Percentiles rank a stretch among this genome's conserved stretches.
These are phyloP conservation scores for Tetrapisispora taiwanensis DNA, from an alignment of 805 yeast species.

Conservation along the genomic window DNA sequence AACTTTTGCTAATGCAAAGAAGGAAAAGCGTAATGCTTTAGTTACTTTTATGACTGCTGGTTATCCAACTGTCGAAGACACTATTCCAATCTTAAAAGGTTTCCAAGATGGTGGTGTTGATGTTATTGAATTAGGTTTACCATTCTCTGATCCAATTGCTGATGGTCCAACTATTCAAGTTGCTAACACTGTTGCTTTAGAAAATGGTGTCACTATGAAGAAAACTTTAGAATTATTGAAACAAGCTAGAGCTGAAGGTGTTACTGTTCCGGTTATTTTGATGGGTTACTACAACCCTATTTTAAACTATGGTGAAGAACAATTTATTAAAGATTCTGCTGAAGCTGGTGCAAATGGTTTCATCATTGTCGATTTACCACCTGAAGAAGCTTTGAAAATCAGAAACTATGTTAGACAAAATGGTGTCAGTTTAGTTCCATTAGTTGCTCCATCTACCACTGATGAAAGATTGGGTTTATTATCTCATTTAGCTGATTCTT, in stretches of 20 bases:
- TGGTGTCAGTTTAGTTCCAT: constrained; percentile 79
- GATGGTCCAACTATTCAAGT: constrained; percentile 96
- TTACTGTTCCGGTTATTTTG: constrained; percentile 76
- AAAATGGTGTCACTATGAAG: constrained; percentile 68
- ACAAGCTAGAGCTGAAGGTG: constrained; percentile 72
- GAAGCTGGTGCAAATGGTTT: constrained; percentile 92
- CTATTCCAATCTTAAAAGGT: constrained; percentile 75
- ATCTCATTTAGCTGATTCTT: constrained; percentile 84
- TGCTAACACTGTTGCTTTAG: constrained; percentile 73
- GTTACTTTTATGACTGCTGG: constrained; percentile 94
- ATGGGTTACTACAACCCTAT: constrained; percentile 99
- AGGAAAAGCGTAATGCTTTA: constrained; percentile 71
- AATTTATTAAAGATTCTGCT: constrained; percentile 67
- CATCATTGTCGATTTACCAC: constrained; percentile 92
- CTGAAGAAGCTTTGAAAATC: constrained; percentile 89
- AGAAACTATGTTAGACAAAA: constrained; percentile 57
- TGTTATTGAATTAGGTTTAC: constrained; percentile 88
- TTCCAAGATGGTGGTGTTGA: constrained; percentile 95
- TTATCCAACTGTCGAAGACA: constrained; percentile 77
- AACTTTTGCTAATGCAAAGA: constrained; percentile 46
- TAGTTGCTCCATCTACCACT: constrained; percentile 94
- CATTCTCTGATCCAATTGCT: constrained; percentile 97
- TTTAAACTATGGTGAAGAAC: constrained; percentile 77
- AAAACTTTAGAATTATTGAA: constrained; percentile 61
- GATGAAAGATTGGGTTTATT: constrained; percentile 74